Evolutionary conservation across 2,329 filamentous ascomycete species (phyloP).

Genomic region (Parastagonospora nodorum): DNA sequence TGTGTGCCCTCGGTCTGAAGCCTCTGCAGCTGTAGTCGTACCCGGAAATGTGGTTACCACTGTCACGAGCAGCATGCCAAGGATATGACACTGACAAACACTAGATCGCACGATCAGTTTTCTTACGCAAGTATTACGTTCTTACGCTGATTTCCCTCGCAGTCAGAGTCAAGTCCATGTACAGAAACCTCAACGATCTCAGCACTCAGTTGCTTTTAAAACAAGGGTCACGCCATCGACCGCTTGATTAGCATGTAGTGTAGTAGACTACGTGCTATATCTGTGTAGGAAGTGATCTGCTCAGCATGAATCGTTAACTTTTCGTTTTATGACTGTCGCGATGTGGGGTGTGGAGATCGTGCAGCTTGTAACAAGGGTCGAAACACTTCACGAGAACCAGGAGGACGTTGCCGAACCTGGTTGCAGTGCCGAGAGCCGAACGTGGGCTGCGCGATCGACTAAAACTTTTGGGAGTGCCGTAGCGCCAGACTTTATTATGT

Average conservation of each 20-base stretch:
- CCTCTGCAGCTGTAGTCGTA: constrained; percentile 7
- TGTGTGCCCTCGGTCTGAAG: background rate
- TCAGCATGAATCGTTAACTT: background rate
- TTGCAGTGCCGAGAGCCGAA: constrained; percentile 1
- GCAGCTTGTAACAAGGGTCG: background rate
- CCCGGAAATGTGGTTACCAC: background rate
- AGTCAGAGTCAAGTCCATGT: too few species aligned
- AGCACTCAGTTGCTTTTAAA: background rate
- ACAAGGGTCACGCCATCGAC: background rate
- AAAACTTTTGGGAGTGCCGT: background rate
- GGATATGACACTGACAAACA: too few species aligned
- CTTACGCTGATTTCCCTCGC: too few species aligned
- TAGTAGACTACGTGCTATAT: constrained; percentile 12
- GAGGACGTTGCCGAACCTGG: background rate
- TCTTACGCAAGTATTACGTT: too few species aligned
- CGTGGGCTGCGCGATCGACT: background rate
- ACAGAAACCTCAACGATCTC: background rate
- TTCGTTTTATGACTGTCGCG: constrained; percentile 4
- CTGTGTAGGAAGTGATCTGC: constrained; percentile 13
- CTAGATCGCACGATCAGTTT: too few species aligned
- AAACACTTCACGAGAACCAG: background rate
- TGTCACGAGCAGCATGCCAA: too few species aligned
- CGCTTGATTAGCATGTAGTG: background rate
- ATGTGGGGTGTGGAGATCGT: constrained; percentile 11
- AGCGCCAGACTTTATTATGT: constrained; percentile 3